Evolutionary conservation across 495 filamentous ascomycete genomes (phyloP), one percentile per base, ranked within the genome.

Genomic region (Pyronema omphalodes): DNA sequence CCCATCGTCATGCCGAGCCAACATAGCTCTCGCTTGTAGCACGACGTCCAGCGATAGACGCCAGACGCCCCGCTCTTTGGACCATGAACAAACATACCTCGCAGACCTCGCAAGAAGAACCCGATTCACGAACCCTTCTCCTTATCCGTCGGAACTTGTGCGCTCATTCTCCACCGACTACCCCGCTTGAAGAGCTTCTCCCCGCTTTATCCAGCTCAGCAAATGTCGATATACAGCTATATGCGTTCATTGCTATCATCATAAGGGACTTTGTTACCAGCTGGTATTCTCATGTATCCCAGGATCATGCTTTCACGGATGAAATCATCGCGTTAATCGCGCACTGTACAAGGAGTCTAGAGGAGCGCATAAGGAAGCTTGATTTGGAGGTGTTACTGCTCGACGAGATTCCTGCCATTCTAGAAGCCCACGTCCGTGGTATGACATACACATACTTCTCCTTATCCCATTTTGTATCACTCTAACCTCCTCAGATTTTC

Each of bases 131-230:
- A 3, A 81, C 79, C 1, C 61, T 69, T 4, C 68, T 72, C 18
- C 72, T 84, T 45, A 80, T 86, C 56, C 73, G 81, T 55, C 75
- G 79, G 9, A 74, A 79, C 12, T 71, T 86, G n/a, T 83, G 80
- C 60, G 52, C 66, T 9, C 57, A 65, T 18, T 51, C 58, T 1
- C 56, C 62, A 12, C 73, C 77, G 23, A 73, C 76, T 34, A 65
- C 67, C 17, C 71, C 80, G 53, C 71, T 93, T 54, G 78, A 89
- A 47, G 85, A 88, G 57, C 71, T 94, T 29, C 68, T 98, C 40
- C 91, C 89, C 37, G 87, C 88, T 17, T 75, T 98, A 58, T 94
- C 91, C 15, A 88, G 85, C 68, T 86, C 83, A 54, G 91, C 94
- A 65, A 85, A 88, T 55, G 77, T 94, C 55, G 91, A 98, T 63